A percentile compares a stretch with the other conserved stretches of the same genome.
Evolutionary conservation across 371 early-diverging fungal genomes (phyloP).

Genomic region (Amoeboaphelidium occidentale): DNA sequence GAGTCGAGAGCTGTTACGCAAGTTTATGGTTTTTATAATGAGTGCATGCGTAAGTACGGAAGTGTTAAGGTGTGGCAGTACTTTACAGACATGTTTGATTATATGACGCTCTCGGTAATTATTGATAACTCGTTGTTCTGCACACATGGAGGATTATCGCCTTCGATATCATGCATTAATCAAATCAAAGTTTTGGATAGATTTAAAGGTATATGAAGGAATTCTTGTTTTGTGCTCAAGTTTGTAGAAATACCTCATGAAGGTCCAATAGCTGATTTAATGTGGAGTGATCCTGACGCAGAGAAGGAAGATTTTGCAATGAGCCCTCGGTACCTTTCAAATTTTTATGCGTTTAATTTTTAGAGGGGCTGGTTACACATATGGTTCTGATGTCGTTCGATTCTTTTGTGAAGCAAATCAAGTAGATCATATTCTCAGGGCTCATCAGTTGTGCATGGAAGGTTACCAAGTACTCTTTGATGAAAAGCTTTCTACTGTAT

Average conservation of each 20-base stretch:
- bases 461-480: constrained; percentile 76
- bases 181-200: constrained; percentile 74
- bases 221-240: too few species aligned
- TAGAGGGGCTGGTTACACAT: constrained; percentile 81
- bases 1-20: constrained; percentile 78
- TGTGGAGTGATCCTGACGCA: constrained; percentile 88
- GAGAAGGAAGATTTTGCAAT: constrained; percentile 58
- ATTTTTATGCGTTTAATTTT: constrained; percentile 1
- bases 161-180: constrained; percentile 70
- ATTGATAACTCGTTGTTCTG: constrained; percentile 81
- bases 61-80: constrained; percentile 64
- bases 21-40: constrained; percentile 92
- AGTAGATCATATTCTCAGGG: constrained; percentile 67
- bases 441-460: constrained; percentile 91
- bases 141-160: constrained; percentile 88
- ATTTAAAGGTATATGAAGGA: constrained; percentile 33
- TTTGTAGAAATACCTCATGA: constrained; percentile 87
- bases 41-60: constrained; percentile 75
- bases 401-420: constrained; percentile 58
- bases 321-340: constrained; percentile 33
- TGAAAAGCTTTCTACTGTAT: constrained; percentile 62
- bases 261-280: constrained; percentile 94
- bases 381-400: constrained; percentile 59
- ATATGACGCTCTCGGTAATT: constrained; percentile 62
- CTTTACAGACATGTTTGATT: constrained; percentile 89